Conservation (phyloP, 805 yeast species). For the Cyberlindnera suaveolens region DNA sequence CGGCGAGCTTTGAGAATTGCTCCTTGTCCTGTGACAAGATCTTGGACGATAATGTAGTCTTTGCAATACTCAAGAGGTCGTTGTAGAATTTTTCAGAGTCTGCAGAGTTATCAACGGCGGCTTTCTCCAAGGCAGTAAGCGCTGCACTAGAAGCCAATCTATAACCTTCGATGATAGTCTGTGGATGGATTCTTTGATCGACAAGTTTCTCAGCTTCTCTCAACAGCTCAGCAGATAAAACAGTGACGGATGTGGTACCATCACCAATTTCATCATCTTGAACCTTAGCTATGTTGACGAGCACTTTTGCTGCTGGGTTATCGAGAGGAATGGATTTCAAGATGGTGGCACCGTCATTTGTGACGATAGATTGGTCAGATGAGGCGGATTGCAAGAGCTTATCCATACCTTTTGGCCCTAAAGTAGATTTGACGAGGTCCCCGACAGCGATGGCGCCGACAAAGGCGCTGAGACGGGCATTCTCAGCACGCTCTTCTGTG, state of each 20-base stretch:
- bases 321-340: constrained; percentile 90
- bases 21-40: constrained; percentile 93
- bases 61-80: constrained; percentile 83
- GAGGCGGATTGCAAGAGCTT: constrained; percentile 84
- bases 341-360: constrained; percentile 98
- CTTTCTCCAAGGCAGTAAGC: constrained; percentile 63
- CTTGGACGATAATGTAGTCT: constrained; percentile 89
- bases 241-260: constrained; percentile 96
- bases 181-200: constrained; percentile 93
- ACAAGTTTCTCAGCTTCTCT: constrained; percentile 93
- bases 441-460: constrained; percentile 99
- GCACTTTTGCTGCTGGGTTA: constrained; percentile 94
- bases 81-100: constrained; percentile 60
- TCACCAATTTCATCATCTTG: constrained; percentile 60
- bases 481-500: constrained; percentile 95
- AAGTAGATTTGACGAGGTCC: constrained; percentile 86
- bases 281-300: constrained; percentile 90
- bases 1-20: constrained; percentile 83
- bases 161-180: constrained; percentile 93
- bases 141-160: constrained; percentile 88
- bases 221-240: constrained; percentile 81
- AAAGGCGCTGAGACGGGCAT: constrained; percentile 94
- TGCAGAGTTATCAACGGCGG: constrained; percentile 76
- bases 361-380: constrained; percentile 71
- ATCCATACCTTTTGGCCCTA: constrained; percentile 99